These are phyloP conservation scores for Pseudocercospora macadamiae DNA, from an alignment of 2,329 filamentous ascomycete species.

Conservation along the genomic window DNA sequence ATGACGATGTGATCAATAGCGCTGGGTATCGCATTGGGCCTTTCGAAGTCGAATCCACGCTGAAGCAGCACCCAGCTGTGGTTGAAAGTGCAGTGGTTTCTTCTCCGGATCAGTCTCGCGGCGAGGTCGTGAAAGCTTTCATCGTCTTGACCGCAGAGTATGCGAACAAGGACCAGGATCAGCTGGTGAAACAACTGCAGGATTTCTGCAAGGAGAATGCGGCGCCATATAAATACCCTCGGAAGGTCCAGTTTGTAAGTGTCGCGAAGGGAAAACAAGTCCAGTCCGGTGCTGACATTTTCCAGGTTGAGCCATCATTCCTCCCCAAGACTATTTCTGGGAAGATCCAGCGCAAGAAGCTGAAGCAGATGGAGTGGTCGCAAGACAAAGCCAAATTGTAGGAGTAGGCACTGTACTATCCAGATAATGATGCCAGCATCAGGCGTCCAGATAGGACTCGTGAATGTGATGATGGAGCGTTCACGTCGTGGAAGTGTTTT, in stretches of 20 bases:
- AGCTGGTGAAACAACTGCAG: constrained; percentile 42
- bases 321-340: constrained; percentile 46
- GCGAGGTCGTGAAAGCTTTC: constrained; percentile 48
- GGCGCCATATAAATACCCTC: constrained; percentile 48
- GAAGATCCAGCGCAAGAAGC: constrained; percentile 39
- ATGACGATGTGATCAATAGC: constrained; percentile 70
- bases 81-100: constrained; percentile 47
- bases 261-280: no score
- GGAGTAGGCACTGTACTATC: no score
- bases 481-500: no score
- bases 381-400: constrained; percentile 31
- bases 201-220: constrained; percentile 46
- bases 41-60: constrained; percentile 47
- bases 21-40: constrained; percentile 46
- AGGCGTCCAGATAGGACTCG: no score
- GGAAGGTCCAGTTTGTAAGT: constrained; percentile 45
- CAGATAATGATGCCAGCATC: no score
- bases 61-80: constrained; percentile 45
- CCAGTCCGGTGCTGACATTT: constrained; percentile 6
- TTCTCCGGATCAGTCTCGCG: constrained; percentile 42
- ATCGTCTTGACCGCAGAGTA: constrained; percentile 40
- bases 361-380: constrained; percentile 44
- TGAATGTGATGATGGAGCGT: no score
- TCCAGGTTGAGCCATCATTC: constrained; percentile 28
- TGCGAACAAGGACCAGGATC: constrained; percentile 21